These are phyloP conservation scores for Suillus brevipes DNA, from an alignment of 768 basidiomycete genomes.

Conservation along the genomic window DNA sequence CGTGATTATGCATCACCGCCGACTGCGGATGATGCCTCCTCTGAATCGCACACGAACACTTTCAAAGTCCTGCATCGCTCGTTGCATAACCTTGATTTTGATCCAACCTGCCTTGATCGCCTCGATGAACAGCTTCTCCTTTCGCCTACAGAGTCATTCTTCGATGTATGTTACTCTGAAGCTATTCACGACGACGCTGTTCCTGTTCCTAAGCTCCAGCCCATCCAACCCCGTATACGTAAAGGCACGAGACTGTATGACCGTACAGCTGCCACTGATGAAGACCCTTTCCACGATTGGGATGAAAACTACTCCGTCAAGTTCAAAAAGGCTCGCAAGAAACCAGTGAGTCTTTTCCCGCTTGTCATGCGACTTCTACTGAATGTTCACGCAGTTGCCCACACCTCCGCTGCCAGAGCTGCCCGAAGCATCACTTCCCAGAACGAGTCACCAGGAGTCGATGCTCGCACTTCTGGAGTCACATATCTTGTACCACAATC, in stretches of 20 bases:
- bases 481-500: constrained; percentile 26
- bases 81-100: constrained; percentile 38
- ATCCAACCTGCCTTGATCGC: constrained; percentile 40
- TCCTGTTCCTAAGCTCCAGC: constrained; percentile 30
- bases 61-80: constrained; percentile 36
- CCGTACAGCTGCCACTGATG: constrained; percentile 35
- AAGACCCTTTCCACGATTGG: constrained; percentile 37
- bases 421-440: constrained; percentile 13
- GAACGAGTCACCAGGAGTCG: constrained; percentile 31
- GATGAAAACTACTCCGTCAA: constrained; percentile 36
- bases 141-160: constrained; percentile 41
- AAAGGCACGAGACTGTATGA: constrained; percentile 28
- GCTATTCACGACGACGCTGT: constrained; percentile 36
- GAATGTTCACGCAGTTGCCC: constrained; percentile 19
- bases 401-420: constrained; percentile 30
- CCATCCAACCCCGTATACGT: constrained; percentile 35
- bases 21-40: constrained; percentile 28
- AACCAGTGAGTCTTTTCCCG: constrained; percentile 21
- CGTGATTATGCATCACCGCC: constrained; percentile 34
- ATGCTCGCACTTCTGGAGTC: constrained; percentile 34
- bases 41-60: constrained; percentile 28
- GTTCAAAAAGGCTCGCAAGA: constrained; percentile 9
- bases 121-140: constrained; percentile 45
- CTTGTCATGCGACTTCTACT: constrained; percentile 7
- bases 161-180: constrained; percentile 42